phyloP scores from a whole-genome alignment of 768 basidiomycete species.

The Trametes cingulata region DNA sequence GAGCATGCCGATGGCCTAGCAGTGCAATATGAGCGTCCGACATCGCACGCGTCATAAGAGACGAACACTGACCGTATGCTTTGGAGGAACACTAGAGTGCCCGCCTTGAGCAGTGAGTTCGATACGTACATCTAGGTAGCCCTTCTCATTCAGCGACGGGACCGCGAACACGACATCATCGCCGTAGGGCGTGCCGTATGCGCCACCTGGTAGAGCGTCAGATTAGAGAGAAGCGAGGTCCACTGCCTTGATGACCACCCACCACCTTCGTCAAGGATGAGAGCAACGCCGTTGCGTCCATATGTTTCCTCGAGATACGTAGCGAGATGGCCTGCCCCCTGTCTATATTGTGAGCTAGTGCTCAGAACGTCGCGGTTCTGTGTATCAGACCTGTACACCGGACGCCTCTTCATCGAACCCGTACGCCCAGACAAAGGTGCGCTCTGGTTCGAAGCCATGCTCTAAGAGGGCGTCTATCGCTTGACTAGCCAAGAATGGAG shows the following conservation, averaged over 20 bases:
- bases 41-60: too few relatives aligned
- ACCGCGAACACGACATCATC: constrained; percentile 56
- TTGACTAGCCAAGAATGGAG: constrained; percentile 25
- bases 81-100: constrained; percentile 85
- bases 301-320: constrained; percentile 56
- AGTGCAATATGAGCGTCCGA: too few relatives aligned
- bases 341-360: constrained; percentile 6
- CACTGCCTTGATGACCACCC: constrained; percentile 21
- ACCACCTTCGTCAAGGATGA: constrained; percentile 91
- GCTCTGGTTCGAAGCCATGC: constrained; percentile 46
- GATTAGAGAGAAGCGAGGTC: too few relatives aligned
- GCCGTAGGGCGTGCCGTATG: constrained; percentile 48
- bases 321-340: constrained; percentile 59
- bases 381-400: constrained; percentile 25
- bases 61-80: constrained; percentile 66
- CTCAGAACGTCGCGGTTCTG: constrained; percentile 34
- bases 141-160: constrained; percentile 75
- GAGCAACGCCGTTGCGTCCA: constrained; percentile 68
- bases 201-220: constrained; percentile 34
- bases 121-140: constrained; percentile 60
- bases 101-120: constrained; percentile 73
- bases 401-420: constrained; percentile 54
- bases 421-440: constrained; percentile 42
- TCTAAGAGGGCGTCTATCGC: constrained; percentile 48
- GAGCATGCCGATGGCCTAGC: constrained; percentile 52